Percentiles rank a stretch among this genome's conserved stretches.
Evolutionary conservation across 1,284 basidiomycete genomes (phyloP).

Genomic region (Ceratobasidium sp.): DNA sequence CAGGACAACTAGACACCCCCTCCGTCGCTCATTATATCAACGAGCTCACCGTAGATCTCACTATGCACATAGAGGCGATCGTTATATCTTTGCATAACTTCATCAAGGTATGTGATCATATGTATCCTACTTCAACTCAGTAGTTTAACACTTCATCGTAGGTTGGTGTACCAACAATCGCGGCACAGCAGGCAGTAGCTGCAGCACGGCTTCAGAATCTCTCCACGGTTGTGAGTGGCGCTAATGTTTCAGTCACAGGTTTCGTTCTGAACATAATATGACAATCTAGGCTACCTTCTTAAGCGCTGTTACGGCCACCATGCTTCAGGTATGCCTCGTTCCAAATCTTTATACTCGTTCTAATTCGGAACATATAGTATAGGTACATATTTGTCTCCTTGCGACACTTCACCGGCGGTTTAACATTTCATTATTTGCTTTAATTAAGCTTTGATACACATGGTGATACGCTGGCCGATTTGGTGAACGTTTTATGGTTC

Average conservation of each 20-base stretch:
- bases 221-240: conserved; percentile 66
- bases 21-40: conserved; percentile 80
- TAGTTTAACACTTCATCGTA: not conserved
- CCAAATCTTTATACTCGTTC: not conserved
- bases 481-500: conserved; percentile 81
- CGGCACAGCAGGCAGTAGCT: conserved; percentile 79
- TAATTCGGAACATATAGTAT: not conserved
- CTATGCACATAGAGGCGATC: conserved; percentile 76
- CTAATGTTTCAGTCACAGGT: too few species aligned
- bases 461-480: conserved; percentile 47
- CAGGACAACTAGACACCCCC: conserved; percentile 73
- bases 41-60: conserved; percentile 74
- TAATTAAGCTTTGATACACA: not conserved
- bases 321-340: conserved; percentile 47
- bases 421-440: too few species aligned
- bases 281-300: conserved; percentile 79
- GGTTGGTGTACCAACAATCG: conserved; percentile 78
- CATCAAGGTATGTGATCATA: conserved; percentile 66
- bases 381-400: not conserved
- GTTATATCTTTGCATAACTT: conserved; percentile 75
- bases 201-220: conserved; percentile 77
- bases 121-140: too few species aligned
- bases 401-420: not conserved
- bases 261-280: too few species aligned
- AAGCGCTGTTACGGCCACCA: conserved; percentile 73